phyloP scores from a whole-genome alignment of 2,329 filamentous ascomycete genomes.

The Colletotrichum lupini region DNA sequence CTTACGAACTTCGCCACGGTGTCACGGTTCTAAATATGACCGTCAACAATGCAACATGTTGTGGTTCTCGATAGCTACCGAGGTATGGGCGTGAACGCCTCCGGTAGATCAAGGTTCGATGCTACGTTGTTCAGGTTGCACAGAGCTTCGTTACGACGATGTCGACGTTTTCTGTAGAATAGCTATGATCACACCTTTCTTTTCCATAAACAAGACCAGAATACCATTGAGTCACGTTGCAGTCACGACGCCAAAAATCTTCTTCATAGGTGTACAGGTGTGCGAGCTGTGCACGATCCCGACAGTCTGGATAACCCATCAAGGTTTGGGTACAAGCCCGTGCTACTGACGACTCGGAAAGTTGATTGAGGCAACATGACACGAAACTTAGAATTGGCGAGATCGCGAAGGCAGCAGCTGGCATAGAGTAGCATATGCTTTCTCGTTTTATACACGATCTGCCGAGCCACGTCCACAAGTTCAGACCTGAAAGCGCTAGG shows the following conservation, averaged over 20 bases:
- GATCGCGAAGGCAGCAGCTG: not conserved
- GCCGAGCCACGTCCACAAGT: not conserved
- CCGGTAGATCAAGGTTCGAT: not conserved
- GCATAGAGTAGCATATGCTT: not conserved
- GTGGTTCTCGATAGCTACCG: not conserved
- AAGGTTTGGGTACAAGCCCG: not conserved
- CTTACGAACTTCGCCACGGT: not conserved
- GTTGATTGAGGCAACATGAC: not conserved
- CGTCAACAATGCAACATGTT: not conserved
- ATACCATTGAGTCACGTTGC: constrained; percentile 2
- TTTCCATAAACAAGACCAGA: not conserved
- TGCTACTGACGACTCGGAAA: not conserved
- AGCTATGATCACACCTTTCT: not conserved
- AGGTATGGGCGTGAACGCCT: not conserved
- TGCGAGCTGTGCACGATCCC: not conserved
- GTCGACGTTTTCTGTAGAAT: no score
- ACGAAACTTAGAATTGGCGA: not conserved
- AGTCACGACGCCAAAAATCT: not conserved
- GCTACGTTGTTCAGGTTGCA: not conserved
- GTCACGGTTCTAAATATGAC: not conserved
- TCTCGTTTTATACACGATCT: not conserved
- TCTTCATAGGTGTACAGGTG: not conserved
- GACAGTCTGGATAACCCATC: not conserved
- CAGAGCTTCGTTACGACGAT: not conserved
- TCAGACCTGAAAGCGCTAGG: not conserved